Base-by-base conservation (phyloP, 2,329 filamentous ascomycete species). In the Sporothrix protearum region DNA sequence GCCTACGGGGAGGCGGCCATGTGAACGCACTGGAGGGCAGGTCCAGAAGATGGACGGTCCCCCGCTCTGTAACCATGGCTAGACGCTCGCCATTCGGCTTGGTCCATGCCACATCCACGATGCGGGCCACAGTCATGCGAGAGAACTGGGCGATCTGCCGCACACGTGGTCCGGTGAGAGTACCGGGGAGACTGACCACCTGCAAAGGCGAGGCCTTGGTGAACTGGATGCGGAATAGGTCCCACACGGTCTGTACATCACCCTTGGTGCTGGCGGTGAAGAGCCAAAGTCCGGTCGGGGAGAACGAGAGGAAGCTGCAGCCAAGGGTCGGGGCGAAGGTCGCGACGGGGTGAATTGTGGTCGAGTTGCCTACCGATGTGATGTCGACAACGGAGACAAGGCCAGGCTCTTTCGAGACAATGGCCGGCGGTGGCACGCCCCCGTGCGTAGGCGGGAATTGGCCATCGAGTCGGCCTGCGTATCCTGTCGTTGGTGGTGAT, bases 21-120 rank as follows among this genome's bases (percentile, higher is more conserved):
- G 92, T 89, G 76, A 94, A 95, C 4, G 93, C 92, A 74, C 89
- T 92, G 61, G 88, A 85, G 9, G 94, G 93, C 80, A 98, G 88
- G 75, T 97, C 92, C 75, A 97, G 90, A 57, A 98, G 87, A 81
- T 99, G 96, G 12, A 97, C 90, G 9, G 96, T 99, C n/a, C 95
- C 94, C 76, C 94, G 92, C 77, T 97, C 93, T 0, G 96, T 98
- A 33, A 97, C 89, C 82, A 99, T 90, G 1, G 94, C 95, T 51
- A 96, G 83, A 72, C 92, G 90, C 78, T 97, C 92, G 28, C 92
- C 93, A 71, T 90, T 90, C 3, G 92, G 92, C 70, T 88, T 87
- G 1, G 91, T 91, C 96, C 96, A 99, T 2, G 90, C 89, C 55
- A 97, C 92, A 77, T 97, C 95, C 28, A 97, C 88, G 71, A 98